Evolutionary conservation across 1,139 yeast species (phyloP).

Genomic region (Martiniozyma asiatica): DNA sequence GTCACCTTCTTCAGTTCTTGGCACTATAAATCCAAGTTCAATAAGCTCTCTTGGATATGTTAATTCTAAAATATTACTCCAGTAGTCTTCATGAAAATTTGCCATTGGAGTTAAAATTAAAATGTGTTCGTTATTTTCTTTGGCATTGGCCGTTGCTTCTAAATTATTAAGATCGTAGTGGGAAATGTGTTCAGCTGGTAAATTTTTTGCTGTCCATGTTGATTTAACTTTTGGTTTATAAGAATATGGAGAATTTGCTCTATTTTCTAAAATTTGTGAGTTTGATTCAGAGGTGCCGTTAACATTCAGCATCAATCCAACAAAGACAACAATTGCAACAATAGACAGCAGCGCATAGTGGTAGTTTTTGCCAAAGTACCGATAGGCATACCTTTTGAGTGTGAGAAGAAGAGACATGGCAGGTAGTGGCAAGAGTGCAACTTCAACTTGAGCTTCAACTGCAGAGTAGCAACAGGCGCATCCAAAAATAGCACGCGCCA

Average conservation of each 20-base stretch:
- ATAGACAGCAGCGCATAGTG: too few relatives aligned
- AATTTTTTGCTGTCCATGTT: slow-evolving; percentile 43
- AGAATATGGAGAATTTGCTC: slow-evolving; percentile 29
- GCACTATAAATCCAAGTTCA: slow-evolving; percentile 85
- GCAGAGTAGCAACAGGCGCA: too few relatives aligned
- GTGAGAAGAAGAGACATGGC: too few relatives aligned
- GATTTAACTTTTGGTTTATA: slow-evolving; percentile 33
- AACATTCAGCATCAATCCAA: too few relatives aligned
- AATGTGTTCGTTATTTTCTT: slow-evolving; percentile 67
- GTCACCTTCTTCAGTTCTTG: slow-evolving; percentile 73
- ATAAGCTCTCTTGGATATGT: slow-evolving; percentile 75
- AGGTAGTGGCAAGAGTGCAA: too few relatives aligned
- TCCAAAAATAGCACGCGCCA: too few relatives aligned
- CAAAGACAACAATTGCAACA: too few relatives aligned
- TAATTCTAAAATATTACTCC: slow-evolving; percentile 68
- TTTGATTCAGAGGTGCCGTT: background rate
- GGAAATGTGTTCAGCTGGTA: slow-evolving; percentile 69
- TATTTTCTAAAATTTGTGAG: slow-evolving; percentile 8
- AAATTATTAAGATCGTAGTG: slow-evolving; percentile 76
- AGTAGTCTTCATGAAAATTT: slow-evolving; percentile 69
- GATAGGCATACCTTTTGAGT: too few relatives aligned
- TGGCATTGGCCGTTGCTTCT: slow-evolving; percentile 57
- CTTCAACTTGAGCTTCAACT: too few relatives aligned
- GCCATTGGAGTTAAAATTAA: slow-evolving; percentile 73
- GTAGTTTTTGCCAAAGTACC: too few relatives aligned